Conservation (phyloP, 176 grass and related monocot genomes). For the Dactylis glomerata region DNA sequence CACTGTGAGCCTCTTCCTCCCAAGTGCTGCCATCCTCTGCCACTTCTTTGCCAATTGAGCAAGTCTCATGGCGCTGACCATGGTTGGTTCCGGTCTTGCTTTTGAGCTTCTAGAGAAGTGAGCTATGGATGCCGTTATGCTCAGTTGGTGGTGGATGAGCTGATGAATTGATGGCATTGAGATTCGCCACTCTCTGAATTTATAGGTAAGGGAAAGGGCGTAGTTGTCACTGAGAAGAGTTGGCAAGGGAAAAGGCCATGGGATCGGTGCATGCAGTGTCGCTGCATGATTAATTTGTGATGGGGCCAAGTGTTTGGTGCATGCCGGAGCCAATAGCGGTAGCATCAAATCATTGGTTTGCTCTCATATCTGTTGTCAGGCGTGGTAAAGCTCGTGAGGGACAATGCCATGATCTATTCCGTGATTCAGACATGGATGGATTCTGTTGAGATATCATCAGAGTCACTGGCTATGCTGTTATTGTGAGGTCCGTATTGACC, state of each 20-base stretch:
- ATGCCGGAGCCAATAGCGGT: not conserved
- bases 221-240: not conserved
- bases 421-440: not conserved
- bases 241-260: slow-evolving; percentile 2
- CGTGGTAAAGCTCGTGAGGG: not conserved
- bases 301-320: slow-evolving; percentile 21
- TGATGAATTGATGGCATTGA: not conserved
- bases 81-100: not conserved
- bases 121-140: not conserved
- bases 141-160: not conserved
- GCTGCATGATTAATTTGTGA: not conserved
- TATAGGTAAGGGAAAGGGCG: slow-evolving; percentile 9
- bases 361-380: not conserved
- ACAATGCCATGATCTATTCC: not conserved
- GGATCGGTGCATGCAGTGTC: not conserved
- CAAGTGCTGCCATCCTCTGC: slow-evolving; percentile 40
- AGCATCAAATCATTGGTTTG: not conserved
- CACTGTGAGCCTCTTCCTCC: slow-evolving; percentile 36
- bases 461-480: not conserved
- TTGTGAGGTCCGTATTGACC: not conserved
- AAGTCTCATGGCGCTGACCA: slow-evolving; percentile 22
- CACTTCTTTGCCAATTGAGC: slow-evolving; percentile 31
- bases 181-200: not conserved
- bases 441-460: not conserved
- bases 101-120: not conserved